Evolutionary conservation across 2,329 filamentous ascomycete species (phyloP), one percentile per base, ranked within the genome.

Genomic region (Cercospora canescens): DNA sequence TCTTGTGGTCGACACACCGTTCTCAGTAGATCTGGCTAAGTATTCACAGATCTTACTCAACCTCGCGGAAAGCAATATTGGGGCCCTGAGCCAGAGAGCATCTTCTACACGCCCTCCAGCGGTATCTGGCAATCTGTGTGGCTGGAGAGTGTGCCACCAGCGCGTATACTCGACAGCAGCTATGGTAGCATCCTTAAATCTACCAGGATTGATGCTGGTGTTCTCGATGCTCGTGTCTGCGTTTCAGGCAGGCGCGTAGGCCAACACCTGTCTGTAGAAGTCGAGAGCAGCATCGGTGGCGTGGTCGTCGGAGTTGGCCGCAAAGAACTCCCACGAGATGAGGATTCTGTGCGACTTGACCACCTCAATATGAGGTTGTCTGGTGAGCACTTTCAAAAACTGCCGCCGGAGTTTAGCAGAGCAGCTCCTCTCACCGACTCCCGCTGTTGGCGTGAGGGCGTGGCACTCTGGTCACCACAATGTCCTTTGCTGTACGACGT

Each of bases 81-180:
- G 87, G 73, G 67, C 18, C 71, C 74, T 8, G 81, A 87, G 74
- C 85, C 87, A 0, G 86, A 89, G 74, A 85, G 83, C 70, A 92
- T 92, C 66, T 92, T 90, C 76, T 92, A 92, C 75, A 87, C 87
- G 0, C 87, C 90, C 0, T 92, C 89, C 74, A 89, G 87, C 35
- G 90, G 90, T 5, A 91, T 92, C 69, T 92, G 90, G 90, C 89
- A 91, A 74, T 84, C 84, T 18, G 89, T 92, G 0, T 92, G 89
- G 89, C 79, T 92, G 1, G 87, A 89, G 69, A 81, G 81, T 45
- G 85, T 87, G 1, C 86, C 87, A 1, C 64, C 76, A 0, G 79
- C 81, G 4, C 79, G 85, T 12, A 81, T 89, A 59, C 86, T 82
- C 3, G 83, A 87, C 68, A 84, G 85, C 70, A 85, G 83, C 69